Percentiles rank a stretch among this genome's conserved stretches.
phyloP scores from a whole-genome alignment of 2,329 filamentous ascomycete genomes.

The Ustulina deusta region DNA sequence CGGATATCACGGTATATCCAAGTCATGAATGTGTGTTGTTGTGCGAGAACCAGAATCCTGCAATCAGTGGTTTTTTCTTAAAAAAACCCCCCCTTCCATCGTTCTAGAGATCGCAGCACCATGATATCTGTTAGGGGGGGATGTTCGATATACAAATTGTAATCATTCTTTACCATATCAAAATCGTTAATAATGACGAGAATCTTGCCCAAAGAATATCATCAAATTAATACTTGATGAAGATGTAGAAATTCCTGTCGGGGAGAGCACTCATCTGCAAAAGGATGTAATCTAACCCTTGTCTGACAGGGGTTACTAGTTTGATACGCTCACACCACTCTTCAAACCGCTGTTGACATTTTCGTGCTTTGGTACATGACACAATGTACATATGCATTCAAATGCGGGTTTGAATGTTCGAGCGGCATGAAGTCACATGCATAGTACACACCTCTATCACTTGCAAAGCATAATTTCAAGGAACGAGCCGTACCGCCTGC shows the following conservation, averaged over 20 bases:
- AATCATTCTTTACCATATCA: conserved; percentile 12
- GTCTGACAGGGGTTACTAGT: neutral
- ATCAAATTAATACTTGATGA: too few species aligned
- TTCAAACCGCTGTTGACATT: neutral
- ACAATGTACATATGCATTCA: neutral
- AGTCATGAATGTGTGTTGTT: neutral
- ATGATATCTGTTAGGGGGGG: neutral
- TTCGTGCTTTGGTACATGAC: neutral
- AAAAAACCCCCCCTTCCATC: too few species aligned
- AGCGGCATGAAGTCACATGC: neutral
- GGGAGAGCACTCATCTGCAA: neutral
- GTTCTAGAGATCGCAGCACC: neutral
- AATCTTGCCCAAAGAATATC: neutral
- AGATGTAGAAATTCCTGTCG: neutral
- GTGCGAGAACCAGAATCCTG: neutral
- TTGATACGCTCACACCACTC: neutral
- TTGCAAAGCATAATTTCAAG: neutral
- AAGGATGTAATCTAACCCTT: neutral
- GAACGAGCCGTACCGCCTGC: neutral
- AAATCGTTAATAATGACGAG: neutral
- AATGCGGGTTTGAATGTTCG: neutral
- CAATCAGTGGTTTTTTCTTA: neutral
- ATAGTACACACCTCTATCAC: neutral
- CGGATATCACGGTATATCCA: neutral
- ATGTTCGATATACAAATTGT: neutral